Conservation (phyloP, 169 alveolate genomes). For the Plasmodium vivax region DNA sequence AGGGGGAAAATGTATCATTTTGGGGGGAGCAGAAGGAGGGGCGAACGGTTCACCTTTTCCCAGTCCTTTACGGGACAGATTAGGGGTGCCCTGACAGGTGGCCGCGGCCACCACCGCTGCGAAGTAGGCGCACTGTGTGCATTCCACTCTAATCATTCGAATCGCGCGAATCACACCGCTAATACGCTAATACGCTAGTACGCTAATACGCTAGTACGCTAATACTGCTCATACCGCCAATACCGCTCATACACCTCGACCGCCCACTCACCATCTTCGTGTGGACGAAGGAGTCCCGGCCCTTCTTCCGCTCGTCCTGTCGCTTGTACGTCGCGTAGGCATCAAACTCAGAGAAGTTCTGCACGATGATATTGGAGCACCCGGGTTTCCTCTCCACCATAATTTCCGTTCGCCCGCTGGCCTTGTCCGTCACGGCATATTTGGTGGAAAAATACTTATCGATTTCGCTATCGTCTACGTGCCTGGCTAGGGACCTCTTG, state of each 20-base stretch:
- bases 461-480: constrained; percentile 69
- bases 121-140: background rate
- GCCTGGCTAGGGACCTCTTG: constrained; percentile 50
- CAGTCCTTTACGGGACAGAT: background rate
- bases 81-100: background rate
- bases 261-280: constrained; percentile 65
- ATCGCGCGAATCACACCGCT: no score
- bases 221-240: no score
- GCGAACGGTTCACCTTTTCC: background rate
- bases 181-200: no score
- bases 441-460: constrained; percentile 67
- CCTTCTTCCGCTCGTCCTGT: constrained; percentile 28
- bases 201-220: no score
- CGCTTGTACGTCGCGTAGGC: constrained; percentile 62
- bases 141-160: no score
- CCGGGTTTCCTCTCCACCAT: constrained; percentile 74
- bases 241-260: no score
- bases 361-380: constrained; percentile 66
- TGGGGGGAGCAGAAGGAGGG: background rate
- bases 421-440: constrained; percentile 55
- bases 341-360: constrained; percentile 70
- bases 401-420: constrained; percentile 72
- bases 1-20: background rate
- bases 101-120: background rate
- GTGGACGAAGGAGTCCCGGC: constrained; percentile 54